A percentile compares a stretch with the other conserved stretches of the same genome.
Conservation (phyloP, 805 yeast genomes). For the Starmera quercuum region DNA sequence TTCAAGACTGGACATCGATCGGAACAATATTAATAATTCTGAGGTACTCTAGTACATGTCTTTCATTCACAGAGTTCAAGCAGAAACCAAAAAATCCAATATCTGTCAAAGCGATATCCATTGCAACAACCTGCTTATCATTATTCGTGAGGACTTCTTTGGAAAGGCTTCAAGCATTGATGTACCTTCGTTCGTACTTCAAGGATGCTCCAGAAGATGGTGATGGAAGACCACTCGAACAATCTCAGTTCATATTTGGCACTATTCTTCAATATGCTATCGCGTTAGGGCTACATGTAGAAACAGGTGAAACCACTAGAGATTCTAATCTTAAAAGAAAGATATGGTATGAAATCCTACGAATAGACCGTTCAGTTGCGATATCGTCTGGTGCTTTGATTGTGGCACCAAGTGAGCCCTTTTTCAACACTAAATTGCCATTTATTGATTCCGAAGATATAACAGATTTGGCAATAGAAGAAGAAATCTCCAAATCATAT, state of each 20-base stretch:
- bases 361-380: conserved; percentile 7
- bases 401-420: conserved; percentile 4
- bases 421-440: conserved; percentile 10
- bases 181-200: conserved; percentile 30
- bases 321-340: conserved; percentile 12
- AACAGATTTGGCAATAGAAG: conserved; percentile 7
- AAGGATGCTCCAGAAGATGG: conserved; percentile 39
- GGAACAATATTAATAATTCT: conserved; percentile 33
- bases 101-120: conserved; percentile 25
- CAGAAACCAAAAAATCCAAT: conserved; percentile 25
- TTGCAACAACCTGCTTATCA: conserved; percentile 32
- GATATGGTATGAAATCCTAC: conserved; percentile 11
- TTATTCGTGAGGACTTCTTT: conserved; percentile 32
- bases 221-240: conserved; percentile 32
- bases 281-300: conserved; percentile 38
- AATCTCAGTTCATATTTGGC: conserved; percentile 28
- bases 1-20: conserved; percentile 31
- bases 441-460: conserved; percentile 6
- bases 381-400: conserved; percentile 8
- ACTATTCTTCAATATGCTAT: conserved; percentile 34
- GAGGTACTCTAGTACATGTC: conserved; percentile 32
- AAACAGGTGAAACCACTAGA: conserved; percentile 11
- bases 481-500: conserved; percentile 1
- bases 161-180: conserved; percentile 32
- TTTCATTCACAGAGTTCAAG: conserved; percentile 14